phyloP scores from a whole-genome alignment of 768 basidiomycete species.

The Antrodiella citrinella region DNA sequence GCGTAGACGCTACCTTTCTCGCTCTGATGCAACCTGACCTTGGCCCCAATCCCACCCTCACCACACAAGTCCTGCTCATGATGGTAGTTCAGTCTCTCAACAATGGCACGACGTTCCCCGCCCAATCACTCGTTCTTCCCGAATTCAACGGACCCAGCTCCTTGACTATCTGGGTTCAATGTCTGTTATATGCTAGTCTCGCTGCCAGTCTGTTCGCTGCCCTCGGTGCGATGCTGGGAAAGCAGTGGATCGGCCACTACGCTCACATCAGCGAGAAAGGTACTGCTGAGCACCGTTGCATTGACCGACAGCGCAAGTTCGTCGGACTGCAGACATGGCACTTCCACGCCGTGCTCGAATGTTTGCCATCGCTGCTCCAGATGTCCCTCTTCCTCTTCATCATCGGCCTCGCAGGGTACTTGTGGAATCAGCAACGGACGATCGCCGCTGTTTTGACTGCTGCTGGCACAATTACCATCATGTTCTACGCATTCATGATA shows the following conservation, averaged over 20 bases:
- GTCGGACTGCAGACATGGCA: constrained; percentile 14
- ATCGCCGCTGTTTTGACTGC: constrained; percentile 10
- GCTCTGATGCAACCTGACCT: constrained; percentile 8
- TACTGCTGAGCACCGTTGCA: constrained; percentile 10
- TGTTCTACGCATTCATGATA: constrained; percentile 15
- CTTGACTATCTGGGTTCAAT: constrained; percentile 11
- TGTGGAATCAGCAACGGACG: constrained; percentile 10
- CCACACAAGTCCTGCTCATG: constrained; percentile 10
- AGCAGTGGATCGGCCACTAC: constrained; percentile 10
- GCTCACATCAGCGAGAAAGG: constrained; percentile 3
- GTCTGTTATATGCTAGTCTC: constrained; percentile 16
- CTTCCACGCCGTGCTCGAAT: constrained; percentile 11
- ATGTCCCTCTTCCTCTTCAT: constrained; percentile 17
- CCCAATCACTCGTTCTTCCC: constrained; percentile 4
- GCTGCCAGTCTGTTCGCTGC: constrained; percentile 17
- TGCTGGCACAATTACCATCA: constrained; percentile 6
- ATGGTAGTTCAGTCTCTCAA: constrained; percentile 10
- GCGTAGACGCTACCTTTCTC: constrained; percentile 13
- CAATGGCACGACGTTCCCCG: constrained; percentile 7
- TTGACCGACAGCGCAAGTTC: constrained; percentile 13
- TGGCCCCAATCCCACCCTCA: constrained; percentile 6
- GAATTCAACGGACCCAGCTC: constrained; percentile 14
- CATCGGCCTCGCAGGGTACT: constrained; percentile 10
- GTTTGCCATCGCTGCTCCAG: constrained; percentile 14
- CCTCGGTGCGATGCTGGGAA: constrained; percentile 14